Evolutionary conservation across 768 basidiomycete species (phyloP), one percentile per base, ranked within the genome.

Genomic region (Leucocoprinus birnbaumii): DNA sequence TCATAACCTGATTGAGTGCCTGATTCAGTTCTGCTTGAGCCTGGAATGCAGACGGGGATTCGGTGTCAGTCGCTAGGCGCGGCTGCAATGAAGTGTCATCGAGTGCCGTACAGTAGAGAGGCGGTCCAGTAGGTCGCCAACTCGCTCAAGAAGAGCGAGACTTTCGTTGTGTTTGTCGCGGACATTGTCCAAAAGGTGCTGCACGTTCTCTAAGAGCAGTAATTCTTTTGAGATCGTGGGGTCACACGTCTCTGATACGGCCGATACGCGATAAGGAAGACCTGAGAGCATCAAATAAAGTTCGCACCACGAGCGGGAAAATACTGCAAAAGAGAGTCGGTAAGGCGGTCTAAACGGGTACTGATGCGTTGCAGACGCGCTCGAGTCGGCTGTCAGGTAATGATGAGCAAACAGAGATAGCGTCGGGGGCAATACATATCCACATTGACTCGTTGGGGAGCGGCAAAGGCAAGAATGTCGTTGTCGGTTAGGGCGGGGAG

Each of bases 1-100:
- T 31, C 22, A 75, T 54, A 11, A 67, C 64, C 1, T 58, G 37
- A 1, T 63, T 41, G 1, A 78, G 67, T 19, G 64, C 56, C 2
- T 59, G 51, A 56, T 72, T 66, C 5, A 78, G 44, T 19, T 19
- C 31, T 34, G 52, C 51, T 21, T 48, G 22, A n/a, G 19, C 34
- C 41, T 53, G 41, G 2, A 24, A 34, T n/a, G n/a, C n/a, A n/a
- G n/a, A n/a, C n/a, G n/a, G 27, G n/a, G n/a, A 43, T 26, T 3
- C n/a, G n/a, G n/a, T n/a, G 38, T 51, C 25, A 43, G 41, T 41
- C 27, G 40, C 50, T 31, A n/a, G 24, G 9, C 10, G 11, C 14
- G 24, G 22, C 1, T n/a, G 13, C 2, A 51, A 51, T 14, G 8
- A 16, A 42, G 46, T n/a, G 8, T 31, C 11, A 11, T 31, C 5